phyloP scores from a whole-genome alignment of 345 rosid genomes.

The Corymbia maculata region DNA sequence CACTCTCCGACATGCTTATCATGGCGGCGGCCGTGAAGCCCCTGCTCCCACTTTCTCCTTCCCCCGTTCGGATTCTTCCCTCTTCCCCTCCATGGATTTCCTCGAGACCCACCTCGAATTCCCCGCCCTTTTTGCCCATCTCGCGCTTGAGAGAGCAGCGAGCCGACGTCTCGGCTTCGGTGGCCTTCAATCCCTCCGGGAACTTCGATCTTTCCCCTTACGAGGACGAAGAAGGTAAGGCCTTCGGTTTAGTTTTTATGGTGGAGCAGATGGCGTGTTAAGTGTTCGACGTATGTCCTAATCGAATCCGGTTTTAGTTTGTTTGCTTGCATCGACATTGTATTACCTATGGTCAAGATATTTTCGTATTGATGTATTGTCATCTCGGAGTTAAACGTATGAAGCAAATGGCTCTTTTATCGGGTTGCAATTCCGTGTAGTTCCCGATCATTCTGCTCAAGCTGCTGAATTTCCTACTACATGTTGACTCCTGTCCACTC shows the following conservation, averaged over 20 bases:
- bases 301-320: neutral
- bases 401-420: neutral
- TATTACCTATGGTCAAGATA: neutral
- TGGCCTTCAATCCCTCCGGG: conserved; percentile 82
- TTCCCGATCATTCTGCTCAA: neutral
- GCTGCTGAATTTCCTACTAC: neutral
- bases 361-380: neutral
- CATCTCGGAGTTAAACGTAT: neutral
- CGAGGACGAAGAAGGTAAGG: conserved; percentile 36
- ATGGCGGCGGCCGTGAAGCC: conserved; percentile 17
- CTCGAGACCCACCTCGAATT: conserved; percentile 19
- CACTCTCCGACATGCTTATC: conserved; percentile 11
- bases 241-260: neutral
- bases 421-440: neutral
- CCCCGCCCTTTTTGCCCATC: neutral
- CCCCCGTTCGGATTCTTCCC: neutral
- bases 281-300: neutral
- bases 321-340: neutral
- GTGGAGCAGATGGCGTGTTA: neutral
- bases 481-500: neutral
- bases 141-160: neutral
- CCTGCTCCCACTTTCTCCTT: conserved; percentile 20
- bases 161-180: conserved; percentile 34
- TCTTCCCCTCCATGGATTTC: conserved; percentile 16
- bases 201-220: conserved; percentile 61